Evolutionary conservation across 106 monocot genomes (phyloP), one percentile per base, ranked within the genome.

Genomic region (Apostasia ramifera): DNA sequence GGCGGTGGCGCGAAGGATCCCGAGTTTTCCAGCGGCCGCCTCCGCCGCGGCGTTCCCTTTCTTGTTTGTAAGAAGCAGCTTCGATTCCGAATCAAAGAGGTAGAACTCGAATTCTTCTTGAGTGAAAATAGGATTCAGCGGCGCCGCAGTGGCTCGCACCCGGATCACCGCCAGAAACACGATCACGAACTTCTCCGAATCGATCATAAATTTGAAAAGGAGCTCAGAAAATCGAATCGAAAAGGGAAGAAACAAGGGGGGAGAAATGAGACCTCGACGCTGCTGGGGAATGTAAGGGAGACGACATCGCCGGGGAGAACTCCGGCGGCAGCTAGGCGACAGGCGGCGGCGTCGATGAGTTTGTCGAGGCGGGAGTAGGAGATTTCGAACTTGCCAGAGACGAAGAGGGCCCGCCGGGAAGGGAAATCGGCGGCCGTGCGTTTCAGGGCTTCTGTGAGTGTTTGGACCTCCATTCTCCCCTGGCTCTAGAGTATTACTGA

Each of bases 101-200:
- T 94, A 94, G 79, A 94, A 94, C 65, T 85, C 85, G 81, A 94
- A 94, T 67, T 94, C 94, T 8, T 91, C 90, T 43, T 70, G 14
- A 38, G 94, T 91, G 81, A 91, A 94, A 2, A 87, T 87, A 43
- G 80, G 7, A 71, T 94, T 94, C 6, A 94, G 80, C 53, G 94
- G 91, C 12, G 91, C 91, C 2, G 91, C 90, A 47, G 83, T 81
- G 3, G 83, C 91, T 0, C 94, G 72, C 7, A 79, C 66, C 3
- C 87, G 80, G 63, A 94, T 76, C 48, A 85, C 87, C 5, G 94
- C 94, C 40, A 94, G 70, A 68, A 94, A 94, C 70, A 77, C 66
- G 56, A 95, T 71, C 59, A 95, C 94, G 2, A 83, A 63, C 90
- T 92, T 73, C 52, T 3, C 13, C 26, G 26, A 26, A 26, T 26